Evolutionary conservation across 176 grass and related monocot genomes (phyloP).

Genomic region (Eleusine coracana): DNA sequence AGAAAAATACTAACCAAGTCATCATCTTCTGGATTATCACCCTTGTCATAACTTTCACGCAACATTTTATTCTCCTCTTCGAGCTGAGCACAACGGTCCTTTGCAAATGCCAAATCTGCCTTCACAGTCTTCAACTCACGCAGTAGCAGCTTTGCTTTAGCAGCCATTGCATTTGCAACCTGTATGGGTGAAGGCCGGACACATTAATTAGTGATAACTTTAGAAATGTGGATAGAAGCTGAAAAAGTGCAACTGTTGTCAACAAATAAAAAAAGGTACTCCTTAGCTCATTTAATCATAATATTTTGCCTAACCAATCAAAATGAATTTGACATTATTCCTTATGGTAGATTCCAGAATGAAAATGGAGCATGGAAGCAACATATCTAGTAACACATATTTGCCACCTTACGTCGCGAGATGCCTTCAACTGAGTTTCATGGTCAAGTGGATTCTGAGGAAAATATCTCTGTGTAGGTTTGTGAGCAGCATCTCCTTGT

Average conservation of each 20-base stretch:
- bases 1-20: slow-evolving; percentile 69
- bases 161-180: slow-evolving; percentile 99
- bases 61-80: slow-evolving; percentile 94
- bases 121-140: slow-evolving; percentile 96
- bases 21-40: slow-evolving; percentile 85
- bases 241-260: background rate
- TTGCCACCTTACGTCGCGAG: slow-evolving; percentile 99
- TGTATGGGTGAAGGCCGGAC: slow-evolving; percentile 32
- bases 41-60: slow-evolving; percentile 81
- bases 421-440: slow-evolving; percentile 98
- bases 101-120: slow-evolving; percentile 92
- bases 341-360: background rate
- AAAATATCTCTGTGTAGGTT: slow-evolving; percentile 59
- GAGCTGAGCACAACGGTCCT: slow-evolving; percentile 92
- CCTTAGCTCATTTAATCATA: background rate
- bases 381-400: slow-evolving; percentile 60
- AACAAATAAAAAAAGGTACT: slow-evolving; percentile 6
- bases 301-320: background rate
- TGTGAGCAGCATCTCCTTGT: slow-evolving; percentile 60
- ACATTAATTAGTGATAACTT: slow-evolving; percentile 23
- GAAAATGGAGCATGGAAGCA: slow-evolving; percentile 29
- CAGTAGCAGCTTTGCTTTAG: slow-evolving; percentile 93
- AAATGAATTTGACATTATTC: slow-evolving; percentile 34
- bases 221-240: background rate
- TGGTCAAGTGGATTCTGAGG: slow-evolving; percentile 80